Evolutionary conservation across 805 yeast genomes (phyloP), one percentile per base, ranked within the genome.

Genomic region (Saccharomycopsis sp.): DNA sequence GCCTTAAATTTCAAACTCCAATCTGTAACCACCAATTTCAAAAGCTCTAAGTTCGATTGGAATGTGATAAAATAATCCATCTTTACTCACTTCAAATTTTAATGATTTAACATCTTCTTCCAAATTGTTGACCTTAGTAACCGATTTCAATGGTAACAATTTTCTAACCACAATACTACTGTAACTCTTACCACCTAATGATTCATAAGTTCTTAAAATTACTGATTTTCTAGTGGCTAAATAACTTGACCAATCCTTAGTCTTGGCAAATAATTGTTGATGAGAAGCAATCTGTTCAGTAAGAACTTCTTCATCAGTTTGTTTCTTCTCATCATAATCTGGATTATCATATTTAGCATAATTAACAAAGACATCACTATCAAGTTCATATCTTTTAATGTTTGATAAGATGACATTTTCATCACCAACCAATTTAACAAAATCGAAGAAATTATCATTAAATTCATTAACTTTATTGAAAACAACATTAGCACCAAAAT

Each of bases 351-450:
- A 22, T 5, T 17, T 13, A 9, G 38, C 61, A 41, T 76, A 74
- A 5, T 64, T 55, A 21, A 65, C 68, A 27, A 63, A 67, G 35
- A 75, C 71, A 38, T 71, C 79, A 24, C 59, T 67, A 59, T 90
- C 97, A 57, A 83, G 87, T 58, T 89, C 97, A 9, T 86, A 88
- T 54, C 97, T 75, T 64, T 93, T 93, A 40, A 93, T 62, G 52
- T 85, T 79, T 3, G 90, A 78, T 40, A 90, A 60, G 4, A 89
- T 71, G 44, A 90, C 65, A 48, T 79, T 76, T 5, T 28, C 45
- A 7, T 33, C 26, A 21, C 44, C 44, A n/a, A 39, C 39, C 7
- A 51, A 27, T 16, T 28, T 35, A 24, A 49, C 31, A 23, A 48
- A 51, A 32, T 51, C 41, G 20, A 56, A 53, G 22, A 56, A 49